Evolutionary conservation across 148 eudicot species (phyloP), one percentile per base, ranked within the genome.

Genomic region (Vaccinium corymbosum): DNA sequence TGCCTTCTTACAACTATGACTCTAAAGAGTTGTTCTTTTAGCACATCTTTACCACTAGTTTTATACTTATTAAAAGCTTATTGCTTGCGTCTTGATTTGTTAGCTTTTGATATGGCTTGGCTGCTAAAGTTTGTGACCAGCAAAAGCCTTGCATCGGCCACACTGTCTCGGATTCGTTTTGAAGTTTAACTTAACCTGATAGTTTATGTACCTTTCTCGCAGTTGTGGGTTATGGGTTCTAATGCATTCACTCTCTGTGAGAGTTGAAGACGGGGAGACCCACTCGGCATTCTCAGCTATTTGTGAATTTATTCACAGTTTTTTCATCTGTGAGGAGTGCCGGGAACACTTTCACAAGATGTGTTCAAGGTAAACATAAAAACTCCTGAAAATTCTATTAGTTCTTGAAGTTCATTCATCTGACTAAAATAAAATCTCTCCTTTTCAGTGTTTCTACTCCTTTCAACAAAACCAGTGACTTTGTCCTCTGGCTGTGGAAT

Each of bases 211-310:
- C 25, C 81, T 68, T 82, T 70, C 89, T 70, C 89, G 89, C 94
- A 97, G 99, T 81, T 97, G 99, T 89, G 99, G 99, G 64, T 88
- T 97, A 86, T 97, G 99, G 99, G 90, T 95, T 83, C 87, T 97
- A 82, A 74, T 97, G 86, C 99, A 97, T 87, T 94, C 99, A 61
- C 92, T 97, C 50, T 93, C 99, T 64, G 99, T 95, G 88, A 93
- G 97, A 87, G 84, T 94, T 76, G 99, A 93, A 50, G 97, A 97
- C 80, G 95, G 91, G 89, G 99, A 97, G 85, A 92, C 93, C 89
- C 93, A 94, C 6, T 82, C 84, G 86, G 90, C 99, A 85, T 97
- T 97, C 85, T 88, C 91, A 82, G 89, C 95, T 78, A 89, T 86
- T 46, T 97, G 99, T 74, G 93, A 94, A 79, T 97, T 93, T 85